A percentile compares a stretch with the other conserved stretches of the same genome.
These are phyloP conservation scores for Piloderma croceum DNA, from an alignment of 768 basidiomycete genomes.

Conservation along the genomic window DNA sequence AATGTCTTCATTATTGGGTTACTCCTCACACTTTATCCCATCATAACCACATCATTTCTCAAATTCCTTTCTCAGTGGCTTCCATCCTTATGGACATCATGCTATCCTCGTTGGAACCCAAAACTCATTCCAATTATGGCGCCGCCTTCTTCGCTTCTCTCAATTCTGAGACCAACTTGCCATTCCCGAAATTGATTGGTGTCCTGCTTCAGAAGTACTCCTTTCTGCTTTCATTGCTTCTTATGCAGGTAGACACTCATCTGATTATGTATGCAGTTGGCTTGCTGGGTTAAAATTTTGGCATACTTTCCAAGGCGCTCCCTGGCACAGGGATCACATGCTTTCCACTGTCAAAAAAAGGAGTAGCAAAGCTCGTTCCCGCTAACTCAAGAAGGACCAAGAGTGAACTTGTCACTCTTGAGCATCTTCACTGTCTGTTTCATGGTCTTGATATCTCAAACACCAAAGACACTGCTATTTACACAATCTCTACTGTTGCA, in stretches of 20 bases:
- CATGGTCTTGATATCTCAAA: constrained; percentile 9
- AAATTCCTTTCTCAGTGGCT: not conserved
- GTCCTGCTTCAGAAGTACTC: constrained; percentile 25
- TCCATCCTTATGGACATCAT: not conserved
- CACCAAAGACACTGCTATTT: constrained; percentile 19
- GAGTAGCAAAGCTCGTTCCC: constrained; percentile 9
- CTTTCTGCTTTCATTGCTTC: constrained; percentile 22
- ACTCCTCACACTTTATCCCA: constrained; percentile 9
- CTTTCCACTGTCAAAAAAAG: constrained; percentile 8
- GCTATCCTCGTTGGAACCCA: constrained; percentile 10
- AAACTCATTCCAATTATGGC: constrained; percentile 21
- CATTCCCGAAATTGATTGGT: constrained; percentile 20
- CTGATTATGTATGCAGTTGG: constrained; percentile 21
- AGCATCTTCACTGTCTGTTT: constrained; percentile 21
- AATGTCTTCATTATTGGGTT: constrained; percentile 17
- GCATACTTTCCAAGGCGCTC: constrained; percentile 26
- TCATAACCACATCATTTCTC: not conserved
- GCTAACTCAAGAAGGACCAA: constrained; percentile 3
- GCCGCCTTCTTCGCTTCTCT: constrained; percentile 27
- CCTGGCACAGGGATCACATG: constrained; percentile 23
- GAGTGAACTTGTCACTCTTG: constrained; percentile 24
- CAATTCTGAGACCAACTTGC: constrained; percentile 29
- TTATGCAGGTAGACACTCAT: not conserved
- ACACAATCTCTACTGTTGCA: constrained; percentile 16
- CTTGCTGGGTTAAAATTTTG: constrained; percentile 25